Base-by-base conservation (phyloP, 768 basidiomycete genomes). In the Calocybe cyanea region DNA sequence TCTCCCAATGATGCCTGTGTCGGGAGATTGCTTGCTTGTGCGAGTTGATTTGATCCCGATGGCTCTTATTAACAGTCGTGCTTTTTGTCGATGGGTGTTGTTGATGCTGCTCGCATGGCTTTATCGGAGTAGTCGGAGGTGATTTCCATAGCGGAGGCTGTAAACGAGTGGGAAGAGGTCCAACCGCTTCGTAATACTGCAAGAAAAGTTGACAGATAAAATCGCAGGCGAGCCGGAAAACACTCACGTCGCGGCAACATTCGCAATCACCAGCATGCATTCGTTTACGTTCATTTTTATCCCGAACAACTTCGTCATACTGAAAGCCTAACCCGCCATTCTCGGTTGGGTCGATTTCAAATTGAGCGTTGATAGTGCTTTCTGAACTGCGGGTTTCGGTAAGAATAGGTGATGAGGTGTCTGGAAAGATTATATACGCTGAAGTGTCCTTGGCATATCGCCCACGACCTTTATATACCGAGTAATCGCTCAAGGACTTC, bases 191-290 rank as follows among this genome's bases (percentile, higher is more conserved):
- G 58, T 93, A 92, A 56, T 91, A 93, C 91, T 92, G 50, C 19
- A n/a, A 38, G 43, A 24, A 17, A 28, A 48, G 20, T 42, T 18
- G 44, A 31, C 21, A 39, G 13, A 28, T 25, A 15, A 5, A 9
- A 17, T 10, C 30, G 33, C 11, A 25, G 32, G 28, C 7, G 28
- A 38, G 17, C 25, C 21, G 14, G 13, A 10, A 24, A 36, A 17
- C 33, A 57, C 78, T 47, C 57, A 90, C 92, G 39, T 83, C 84
- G 32, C 71, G 77, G 60, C 92, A 95, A 48, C 83, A 85, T 51
- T 88, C 87, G 60, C 91, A 95, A 51, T 91, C 88, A 1, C 74
- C 80, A 3, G 77, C 92, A 40, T 85, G 73, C 72, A 95, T 73
- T 41, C 69, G 67, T 53, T 72, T 73, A 24, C 93, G 71, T 25